A percentile compares a stretch with the other conserved stretches of the same genome.
Conservation (phyloP, 2,329 filamentous ascomycete species). For the Trichoderma sp. region DNA sequence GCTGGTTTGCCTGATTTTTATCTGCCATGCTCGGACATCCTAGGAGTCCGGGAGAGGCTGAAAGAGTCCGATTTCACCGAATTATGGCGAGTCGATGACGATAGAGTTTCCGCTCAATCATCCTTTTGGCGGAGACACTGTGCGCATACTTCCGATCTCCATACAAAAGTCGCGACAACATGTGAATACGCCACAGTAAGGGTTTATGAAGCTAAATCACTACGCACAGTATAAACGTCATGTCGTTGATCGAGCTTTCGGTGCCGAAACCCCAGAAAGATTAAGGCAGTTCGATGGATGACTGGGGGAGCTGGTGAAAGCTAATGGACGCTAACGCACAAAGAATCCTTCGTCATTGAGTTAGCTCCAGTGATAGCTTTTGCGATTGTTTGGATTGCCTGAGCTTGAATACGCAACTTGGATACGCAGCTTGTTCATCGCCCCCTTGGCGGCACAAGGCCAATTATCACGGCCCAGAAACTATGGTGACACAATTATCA, state of each 20-base stretch:
- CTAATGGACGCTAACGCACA: background rate
- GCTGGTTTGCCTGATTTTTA: background rate
- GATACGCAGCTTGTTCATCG: background rate
- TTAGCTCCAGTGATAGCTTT: background rate
- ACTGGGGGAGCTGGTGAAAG: background rate
- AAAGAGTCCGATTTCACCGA: constrained; percentile 14
- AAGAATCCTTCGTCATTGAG: background rate
- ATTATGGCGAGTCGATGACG: constrained; percentile 13
- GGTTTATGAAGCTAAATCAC: background rate
- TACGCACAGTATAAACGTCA: background rate
- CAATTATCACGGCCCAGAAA: background rate
- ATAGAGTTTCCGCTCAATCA: constrained; percentile 9
- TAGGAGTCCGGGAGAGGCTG: background rate
- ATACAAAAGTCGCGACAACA: background rate
- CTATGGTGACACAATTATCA: background rate
- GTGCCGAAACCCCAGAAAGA: background rate
- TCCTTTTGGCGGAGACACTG: constrained; percentile 10
- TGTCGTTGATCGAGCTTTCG: background rate
- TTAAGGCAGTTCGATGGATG: background rate
- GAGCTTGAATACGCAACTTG: background rate
- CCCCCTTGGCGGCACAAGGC: background rate
- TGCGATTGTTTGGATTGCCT: background rate
- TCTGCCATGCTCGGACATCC: background rate
- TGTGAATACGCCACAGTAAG: background rate
- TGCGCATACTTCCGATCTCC: background rate